Percentiles rank a stretch among this genome's conserved stretches.
phyloP scores from a whole-genome alignment of 441 rosid genomes.

The California macrophylla region DNA sequence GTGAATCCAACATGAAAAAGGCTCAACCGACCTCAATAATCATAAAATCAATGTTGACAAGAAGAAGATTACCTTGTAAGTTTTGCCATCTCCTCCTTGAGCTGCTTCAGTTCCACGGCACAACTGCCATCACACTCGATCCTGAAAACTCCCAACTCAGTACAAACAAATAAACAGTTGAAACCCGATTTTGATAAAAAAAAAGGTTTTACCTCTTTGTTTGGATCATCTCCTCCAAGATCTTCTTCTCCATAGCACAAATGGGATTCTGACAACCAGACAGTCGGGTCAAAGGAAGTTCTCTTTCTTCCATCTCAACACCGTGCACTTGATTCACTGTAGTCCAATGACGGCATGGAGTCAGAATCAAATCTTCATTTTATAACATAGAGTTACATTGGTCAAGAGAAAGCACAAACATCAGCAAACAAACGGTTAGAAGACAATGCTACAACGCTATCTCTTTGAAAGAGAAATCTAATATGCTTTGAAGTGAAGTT shows the following conservation, averaged over 20 bases:
- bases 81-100: conserved; percentile 4
- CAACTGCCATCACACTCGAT: background rate
- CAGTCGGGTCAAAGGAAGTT: background rate
- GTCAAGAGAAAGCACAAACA: too few relatives aligned
- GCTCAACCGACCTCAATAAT: background rate
- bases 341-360: background rate
- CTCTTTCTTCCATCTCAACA: background rate
- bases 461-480: too few relatives aligned
- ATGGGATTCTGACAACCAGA: background rate
- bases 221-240: background rate
- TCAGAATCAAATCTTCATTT: background rate
- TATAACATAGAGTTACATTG: too few relatives aligned
- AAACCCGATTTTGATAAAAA: background rate
- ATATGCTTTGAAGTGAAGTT: too few relatives aligned
- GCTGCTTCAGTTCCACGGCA: background rate
- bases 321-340: background rate
- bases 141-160: background rate
- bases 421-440: too few relatives aligned
- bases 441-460: too few relatives aligned
- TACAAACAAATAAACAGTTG: background rate
- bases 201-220: background rate
- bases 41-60: background rate
- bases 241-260: conserved; percentile 1
- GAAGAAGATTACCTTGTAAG: background rate
- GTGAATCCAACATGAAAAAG: background rate